Conservation (phyloP, 345 rosid species). For the Gossypium australe region DNA sequence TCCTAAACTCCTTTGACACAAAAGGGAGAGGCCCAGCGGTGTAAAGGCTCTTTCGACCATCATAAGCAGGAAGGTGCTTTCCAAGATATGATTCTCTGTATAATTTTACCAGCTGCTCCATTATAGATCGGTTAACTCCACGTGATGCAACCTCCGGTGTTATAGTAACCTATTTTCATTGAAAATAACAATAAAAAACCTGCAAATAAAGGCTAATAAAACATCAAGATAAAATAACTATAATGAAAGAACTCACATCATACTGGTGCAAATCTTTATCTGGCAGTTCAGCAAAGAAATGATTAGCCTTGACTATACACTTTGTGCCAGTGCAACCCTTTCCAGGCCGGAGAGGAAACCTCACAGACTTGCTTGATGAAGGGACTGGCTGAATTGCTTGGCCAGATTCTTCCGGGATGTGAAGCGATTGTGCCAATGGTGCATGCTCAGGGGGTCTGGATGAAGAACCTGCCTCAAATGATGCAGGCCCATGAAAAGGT, state of each 20-base stretch:
- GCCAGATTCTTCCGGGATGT: constrained; percentile 49
- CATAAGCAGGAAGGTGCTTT: constrained; percentile 89
- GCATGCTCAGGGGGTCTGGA: constrained; percentile 41
- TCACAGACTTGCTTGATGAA: constrained; percentile 65
- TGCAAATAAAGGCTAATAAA: not conserved
- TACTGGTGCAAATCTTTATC: constrained; percentile 96
- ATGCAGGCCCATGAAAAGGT: constrained; percentile 46
- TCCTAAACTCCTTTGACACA: constrained; percentile 61
- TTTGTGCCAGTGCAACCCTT: constrained; percentile 52
- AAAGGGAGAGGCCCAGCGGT: constrained; percentile 95
- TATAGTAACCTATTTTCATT: constrained; percentile 55
- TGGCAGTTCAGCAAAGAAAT: constrained; percentile 82
- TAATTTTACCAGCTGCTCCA: constrained; percentile 52
- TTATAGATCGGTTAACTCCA: constrained; percentile 84
- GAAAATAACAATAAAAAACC: not conserved
- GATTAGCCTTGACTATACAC: constrained; percentile 94
- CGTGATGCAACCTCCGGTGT: constrained; percentile 75
- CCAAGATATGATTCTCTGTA: constrained; percentile 81
- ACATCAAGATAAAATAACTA: not conserved
- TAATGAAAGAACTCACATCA: constrained; percentile 47
- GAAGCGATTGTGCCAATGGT: constrained; percentile 32
- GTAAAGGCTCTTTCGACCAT: constrained; percentile 87
- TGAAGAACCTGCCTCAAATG: constrained; percentile 55
- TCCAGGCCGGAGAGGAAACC: constrained; percentile 86
- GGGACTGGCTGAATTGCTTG: constrained; percentile 61